Percentiles rank a stretch among this genome's conserved stretches.
Conservation (phyloP, 805 yeast genomes). For the Schwanniomyces sp. region DNA sequence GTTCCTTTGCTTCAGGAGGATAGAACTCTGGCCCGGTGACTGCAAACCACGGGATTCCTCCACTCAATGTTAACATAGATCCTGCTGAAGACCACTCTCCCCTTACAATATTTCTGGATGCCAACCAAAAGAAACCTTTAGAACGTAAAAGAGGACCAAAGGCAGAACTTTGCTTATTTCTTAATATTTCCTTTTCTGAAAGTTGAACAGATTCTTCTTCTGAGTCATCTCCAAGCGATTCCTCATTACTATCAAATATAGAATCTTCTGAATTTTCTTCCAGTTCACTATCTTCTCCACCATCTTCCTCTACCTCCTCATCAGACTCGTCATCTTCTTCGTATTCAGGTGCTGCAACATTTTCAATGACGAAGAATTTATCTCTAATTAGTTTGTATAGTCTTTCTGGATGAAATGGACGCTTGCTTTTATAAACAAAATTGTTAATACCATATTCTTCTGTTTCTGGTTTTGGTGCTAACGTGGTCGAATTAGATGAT, state of each 20-base stretch:
- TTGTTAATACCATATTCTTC: conserved; percentile 47
- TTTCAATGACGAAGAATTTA: conserved; percentile 31
- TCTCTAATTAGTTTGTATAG: conserved; percentile 33
- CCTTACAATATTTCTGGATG: conserved; percentile 37
- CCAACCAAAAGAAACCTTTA: conserved; percentile 44
- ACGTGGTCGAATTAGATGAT: conserved; percentile 6
- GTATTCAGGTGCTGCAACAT: conserved; percentile 15
- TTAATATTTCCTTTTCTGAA: conserved; percentile 23
- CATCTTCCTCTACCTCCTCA: conserved; percentile 10
- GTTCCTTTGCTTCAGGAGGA: conserved; percentile 29
- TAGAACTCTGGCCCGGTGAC: conserved; percentile 30
- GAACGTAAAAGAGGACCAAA: conserved; percentile 40
- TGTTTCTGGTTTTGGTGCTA: conserved; percentile 46
- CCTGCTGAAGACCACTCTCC: conserved; percentile 50
- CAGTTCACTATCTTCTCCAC: conserved; percentile 3
- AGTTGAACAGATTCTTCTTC: conserved; percentile 12
- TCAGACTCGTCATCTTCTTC: conserved; percentile 16
- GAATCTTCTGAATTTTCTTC: conserved; percentile 3
- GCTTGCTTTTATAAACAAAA: conserved; percentile 40
- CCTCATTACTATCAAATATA: conserved; percentile 6
- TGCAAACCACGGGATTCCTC: conserved; percentile 45
- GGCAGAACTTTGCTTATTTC: conserved; percentile 33
- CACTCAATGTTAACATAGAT: conserved; percentile 38
- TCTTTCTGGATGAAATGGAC: conserved; percentile 48
- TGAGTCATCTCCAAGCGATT: conserved; percentile 8